Evolutionary conservation across 2,329 filamentous ascomycete genomes (phyloP).

Genomic region (Huntiella bhutanensis): DNA sequence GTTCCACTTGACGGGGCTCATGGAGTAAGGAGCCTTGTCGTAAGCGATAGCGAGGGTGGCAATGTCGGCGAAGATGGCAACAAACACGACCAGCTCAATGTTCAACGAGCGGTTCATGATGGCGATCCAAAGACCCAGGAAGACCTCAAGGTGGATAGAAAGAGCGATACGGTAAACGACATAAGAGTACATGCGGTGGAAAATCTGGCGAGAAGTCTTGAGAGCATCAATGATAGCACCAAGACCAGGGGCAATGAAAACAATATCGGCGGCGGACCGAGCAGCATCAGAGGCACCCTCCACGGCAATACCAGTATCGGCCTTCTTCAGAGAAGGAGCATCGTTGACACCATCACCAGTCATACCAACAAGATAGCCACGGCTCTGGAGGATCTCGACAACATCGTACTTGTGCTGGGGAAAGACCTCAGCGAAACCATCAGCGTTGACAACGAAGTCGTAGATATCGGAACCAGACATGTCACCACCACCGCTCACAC

Average conservation of each 20-base stretch:
- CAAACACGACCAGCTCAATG: conserved; percentile 77
- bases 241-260: conserved; percentile 79
- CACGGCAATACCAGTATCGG: conserved; percentile 85
- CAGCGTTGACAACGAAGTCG: conserved; percentile 86
- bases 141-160: conserved; percentile 79
- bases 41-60: conserved; percentile 84
- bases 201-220: conserved; percentile 86
- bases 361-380: conserved; percentile 88
- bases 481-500: conserved; percentile 74
- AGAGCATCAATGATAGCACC: conserved; percentile 84
- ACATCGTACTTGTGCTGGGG: conserved; percentile 92
- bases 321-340: conserved; percentile 80
- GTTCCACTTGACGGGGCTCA: conserved; percentile 85
- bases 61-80: conserved; percentile 86
- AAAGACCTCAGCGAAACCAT: conserved; percentile 89
- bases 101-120: conserved; percentile 72
- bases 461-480: conserved; percentile 90
- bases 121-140: conserved; percentile 79
- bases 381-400: conserved; percentile 82
- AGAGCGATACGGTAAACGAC: conserved; percentile 88
- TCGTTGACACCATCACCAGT: conserved; percentile 94
- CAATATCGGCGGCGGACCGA: conserved; percentile 79
- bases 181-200: conserved; percentile 94
- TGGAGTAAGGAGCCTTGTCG: conserved; percentile 77
- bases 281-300: conserved; percentile 83